Evolutionary conservation across 2,329 filamentous ascomycete species (phyloP).

Genomic region (Coleophoma eucalyptorum): DNA sequence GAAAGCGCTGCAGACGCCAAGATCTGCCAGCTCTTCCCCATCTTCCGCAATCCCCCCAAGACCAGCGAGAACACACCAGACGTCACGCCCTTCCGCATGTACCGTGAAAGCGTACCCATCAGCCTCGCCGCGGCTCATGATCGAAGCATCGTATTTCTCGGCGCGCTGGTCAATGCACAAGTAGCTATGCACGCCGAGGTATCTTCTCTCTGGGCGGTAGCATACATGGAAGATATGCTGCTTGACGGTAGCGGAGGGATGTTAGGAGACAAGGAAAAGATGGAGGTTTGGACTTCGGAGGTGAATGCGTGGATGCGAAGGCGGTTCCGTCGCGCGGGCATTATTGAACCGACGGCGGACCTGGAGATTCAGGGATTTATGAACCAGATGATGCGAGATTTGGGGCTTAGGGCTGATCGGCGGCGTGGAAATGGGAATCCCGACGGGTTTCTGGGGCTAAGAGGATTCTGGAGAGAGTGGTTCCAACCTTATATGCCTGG

Average conservation of each 20-base stretch:
- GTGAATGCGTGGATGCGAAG: constrained; percentile 44
- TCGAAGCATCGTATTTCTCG: neutral
- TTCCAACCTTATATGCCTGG: constrained; percentile 36
- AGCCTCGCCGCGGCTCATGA: constrained; percentile 2
- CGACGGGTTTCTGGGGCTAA: constrained; percentile 23
- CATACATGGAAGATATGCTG: neutral
- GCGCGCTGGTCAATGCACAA: neutral
- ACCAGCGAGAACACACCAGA: neutral
- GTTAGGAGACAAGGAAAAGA: neutral
- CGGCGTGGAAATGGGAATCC: constrained; percentile 30
- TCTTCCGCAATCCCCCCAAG: constrained; percentile 1
- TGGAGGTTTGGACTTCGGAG: neutral
- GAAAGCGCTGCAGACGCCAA: neutral
- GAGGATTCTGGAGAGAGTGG: constrained; percentile 37
- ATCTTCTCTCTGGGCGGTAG: neutral
- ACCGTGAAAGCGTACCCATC: neutral
- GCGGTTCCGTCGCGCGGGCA: constrained; percentile 59
- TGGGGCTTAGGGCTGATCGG: constrained; percentile 46
- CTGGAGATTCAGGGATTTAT: constrained; percentile 72
- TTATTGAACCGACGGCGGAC: constrained; percentile 61
- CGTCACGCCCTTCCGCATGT: neutral
- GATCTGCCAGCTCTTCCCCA: constrained; percentile 1
- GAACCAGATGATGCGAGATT: constrained; percentile 60
- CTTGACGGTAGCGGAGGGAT: constrained; percentile 10
- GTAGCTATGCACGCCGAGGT: neutral